Evolutionary conservation across 2,329 filamentous ascomycete genomes (phyloP).

Genomic region (Hymenoscyphus occultus): DNA sequence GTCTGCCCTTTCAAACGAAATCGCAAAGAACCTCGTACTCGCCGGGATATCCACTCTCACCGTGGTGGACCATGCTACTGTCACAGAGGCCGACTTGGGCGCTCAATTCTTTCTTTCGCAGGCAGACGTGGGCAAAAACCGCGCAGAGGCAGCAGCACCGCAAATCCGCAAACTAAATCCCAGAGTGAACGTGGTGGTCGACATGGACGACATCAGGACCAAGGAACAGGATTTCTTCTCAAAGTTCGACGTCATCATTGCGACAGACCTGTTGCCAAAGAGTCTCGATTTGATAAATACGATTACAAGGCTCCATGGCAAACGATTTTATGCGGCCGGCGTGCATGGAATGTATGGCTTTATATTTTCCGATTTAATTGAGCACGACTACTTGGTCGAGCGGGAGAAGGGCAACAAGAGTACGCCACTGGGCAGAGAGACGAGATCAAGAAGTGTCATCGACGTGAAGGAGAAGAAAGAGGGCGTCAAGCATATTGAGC

Average conservation of each 20-base stretch:
- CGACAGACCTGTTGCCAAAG: slow-evolving; percentile 77
- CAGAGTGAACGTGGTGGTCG: slow-evolving; percentile 72
- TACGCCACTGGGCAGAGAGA: slow-evolving; percentile 61
- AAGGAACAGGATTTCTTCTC: slow-evolving; percentile 74
- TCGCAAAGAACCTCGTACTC: slow-evolving; percentile 95
- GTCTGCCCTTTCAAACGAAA: slow-evolving; percentile 85
- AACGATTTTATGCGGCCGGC: slow-evolving; percentile 84
- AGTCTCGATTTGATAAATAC: slow-evolving; percentile 80
- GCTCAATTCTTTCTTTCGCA: slow-evolving; percentile 76
- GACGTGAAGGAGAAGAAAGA: slow-evolving; percentile 68
- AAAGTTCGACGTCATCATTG: slow-evolving; percentile 81
- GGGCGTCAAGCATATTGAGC: slow-evolving; percentile 70
- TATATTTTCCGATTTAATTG: slow-evolving; percentile 88
- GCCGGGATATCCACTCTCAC: slow-evolving; percentile 90
- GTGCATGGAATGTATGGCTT: slow-evolving; percentile 91
- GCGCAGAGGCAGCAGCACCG: slow-evolving; percentile 75
- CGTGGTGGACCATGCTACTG: slow-evolving; percentile 72
- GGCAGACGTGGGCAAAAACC: slow-evolving; percentile 73
- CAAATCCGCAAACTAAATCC: slow-evolving; percentile 85
- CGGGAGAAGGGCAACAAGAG: slow-evolving; percentile 75
- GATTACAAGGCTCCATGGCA: slow-evolving; percentile 72
- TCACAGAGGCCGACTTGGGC: slow-evolving; percentile 77
- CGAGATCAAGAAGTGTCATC: slow-evolving; percentile 72
- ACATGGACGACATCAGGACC: slow-evolving; percentile 62
- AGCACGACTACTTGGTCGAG: slow-evolving; percentile 86